phyloP scores from a whole-genome alignment of 345 rosid genomes.

The Gossypium sturtianum region DNA sequence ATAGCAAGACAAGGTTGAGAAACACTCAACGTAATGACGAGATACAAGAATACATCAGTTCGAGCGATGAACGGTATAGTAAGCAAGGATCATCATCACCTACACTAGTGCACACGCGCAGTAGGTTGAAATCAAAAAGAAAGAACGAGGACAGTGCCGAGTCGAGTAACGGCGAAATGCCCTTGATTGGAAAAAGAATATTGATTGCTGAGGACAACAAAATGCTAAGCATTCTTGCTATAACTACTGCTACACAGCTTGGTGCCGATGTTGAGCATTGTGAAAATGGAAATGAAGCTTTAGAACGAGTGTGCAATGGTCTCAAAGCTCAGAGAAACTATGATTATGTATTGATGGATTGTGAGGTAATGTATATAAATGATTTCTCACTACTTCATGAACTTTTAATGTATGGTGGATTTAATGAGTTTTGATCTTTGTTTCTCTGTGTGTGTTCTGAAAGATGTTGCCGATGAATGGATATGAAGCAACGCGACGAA shows the following conservation, averaged over 20 bases:
- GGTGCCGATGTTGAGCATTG: conserved; percentile 52
- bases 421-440: background rate
- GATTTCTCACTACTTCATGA: background rate
- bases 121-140: background rate
- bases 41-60: conserved; percentile 18
- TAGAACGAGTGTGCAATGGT: conserved; percentile 30
- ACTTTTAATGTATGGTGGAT: background rate
- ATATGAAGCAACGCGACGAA: conserved; percentile 54
- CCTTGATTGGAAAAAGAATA: conserved; percentile 51
- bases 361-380: conserved; percentile 42
- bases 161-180: background rate
- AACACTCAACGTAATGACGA: conserved; percentile 10
- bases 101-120: background rate
- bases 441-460: background rate
- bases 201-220: conserved; percentile 54
- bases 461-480: conserved; percentile 87
- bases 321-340: conserved; percentile 28
- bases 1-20: background rate
- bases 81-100: background rate
- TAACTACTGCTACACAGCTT: conserved; percentile 22
- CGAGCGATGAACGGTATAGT: background rate
- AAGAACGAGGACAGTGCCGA: background rate
- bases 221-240: conserved; percentile 21
- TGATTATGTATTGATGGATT: conserved; percentile 78
- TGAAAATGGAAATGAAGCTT: conserved; percentile 51